phyloP scores from a whole-genome alignment of 1,284 basidiomycete species.

The Moesziomyces aphidis region DNA sequence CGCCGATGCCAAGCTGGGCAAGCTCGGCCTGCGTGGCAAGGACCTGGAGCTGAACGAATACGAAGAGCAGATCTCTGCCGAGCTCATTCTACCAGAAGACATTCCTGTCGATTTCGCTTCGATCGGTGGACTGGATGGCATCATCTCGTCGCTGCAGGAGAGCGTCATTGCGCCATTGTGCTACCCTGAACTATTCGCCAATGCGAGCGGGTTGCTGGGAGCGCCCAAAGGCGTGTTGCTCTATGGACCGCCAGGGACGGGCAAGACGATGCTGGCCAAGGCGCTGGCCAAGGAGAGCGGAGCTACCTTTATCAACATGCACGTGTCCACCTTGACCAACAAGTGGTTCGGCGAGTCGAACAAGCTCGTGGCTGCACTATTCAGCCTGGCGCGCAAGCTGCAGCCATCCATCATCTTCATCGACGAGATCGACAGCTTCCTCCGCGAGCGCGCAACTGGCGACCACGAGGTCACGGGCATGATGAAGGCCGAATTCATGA shows the following conservation, averaged over 20 bases:
- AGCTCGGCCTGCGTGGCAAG: slow-evolving; percentile 58
- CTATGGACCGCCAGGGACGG: slow-evolving; percentile 69
- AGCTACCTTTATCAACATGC: slow-evolving; percentile 82
- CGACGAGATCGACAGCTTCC: slow-evolving; percentile 87
- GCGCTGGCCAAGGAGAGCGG: slow-evolving; percentile 81
- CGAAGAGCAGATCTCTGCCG: slow-evolving; percentile 71
- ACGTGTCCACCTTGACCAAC: slow-evolving; percentile 71
- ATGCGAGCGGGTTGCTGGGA: slow-evolving; percentile 72
- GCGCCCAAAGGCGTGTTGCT: slow-evolving; percentile 73
- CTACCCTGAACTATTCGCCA: slow-evolving; percentile 87
- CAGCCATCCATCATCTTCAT: slow-evolving; percentile 84
- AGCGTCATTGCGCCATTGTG: slow-evolving; percentile 95
- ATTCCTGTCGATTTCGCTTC: slow-evolving; percentile 72
- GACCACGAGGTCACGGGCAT: slow-evolving; percentile 98
- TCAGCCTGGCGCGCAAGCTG: slow-evolving; percentile 79
- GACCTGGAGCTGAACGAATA: slow-evolving; percentile 63
- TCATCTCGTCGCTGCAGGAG: slow-evolving; percentile 90
- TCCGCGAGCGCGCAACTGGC: slow-evolving; percentile 83
- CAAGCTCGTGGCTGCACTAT: slow-evolving; percentile 87
- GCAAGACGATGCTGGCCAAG: slow-evolving; percentile 71
- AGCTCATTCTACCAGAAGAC: slow-evolving; percentile 71
- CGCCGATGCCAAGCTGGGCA: slow-evolving; percentile 61
- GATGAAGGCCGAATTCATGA: slow-evolving; percentile 99
- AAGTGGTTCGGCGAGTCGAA: slow-evolving; percentile 98
- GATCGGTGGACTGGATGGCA: slow-evolving; percentile 94